Percentiles rank a stretch among this genome's conserved stretches.
phyloP scores from a whole-genome alignment of 805 yeast species.

The Saturnispora halmiae region DNA sequence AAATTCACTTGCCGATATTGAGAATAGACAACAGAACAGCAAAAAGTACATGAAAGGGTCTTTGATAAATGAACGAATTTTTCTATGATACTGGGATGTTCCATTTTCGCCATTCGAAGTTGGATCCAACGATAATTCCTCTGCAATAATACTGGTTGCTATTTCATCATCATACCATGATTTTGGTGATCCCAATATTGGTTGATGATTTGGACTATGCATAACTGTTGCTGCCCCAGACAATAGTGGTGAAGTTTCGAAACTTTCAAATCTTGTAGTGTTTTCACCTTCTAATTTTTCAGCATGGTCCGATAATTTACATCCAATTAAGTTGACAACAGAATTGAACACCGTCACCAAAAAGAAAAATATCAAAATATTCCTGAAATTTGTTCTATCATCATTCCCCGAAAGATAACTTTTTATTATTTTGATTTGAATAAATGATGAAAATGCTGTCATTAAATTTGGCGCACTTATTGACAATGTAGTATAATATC shows the following conservation, averaged over 20 bases:
- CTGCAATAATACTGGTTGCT: conserved; percentile 20
- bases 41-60: conserved; percentile 62
- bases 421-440: conserved; percentile 24
- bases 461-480: conserved; percentile 67
- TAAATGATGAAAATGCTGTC: conserved; percentile 27
- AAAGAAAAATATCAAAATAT: conserved; percentile 19
- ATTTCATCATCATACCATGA: conserved; percentile 25
- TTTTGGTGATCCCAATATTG: conserved; percentile 24
- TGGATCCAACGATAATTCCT: conserved; percentile 23
- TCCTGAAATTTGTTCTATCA: conserved; percentile 15
- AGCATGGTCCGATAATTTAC: conserved; percentile 24
- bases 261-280: conserved; percentile 23
- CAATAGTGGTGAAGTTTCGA: conserved; percentile 28
- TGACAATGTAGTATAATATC: conserved; percentile 63
- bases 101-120: neutral
- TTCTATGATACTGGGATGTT: conserved; percentile 13
- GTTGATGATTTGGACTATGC: conserved; percentile 17
- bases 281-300: conserved; percentile 21
- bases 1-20: conserved; percentile 81
- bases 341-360: conserved; percentile 15
- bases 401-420: conserved; percentile 15
- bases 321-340: conserved; percentile 21
- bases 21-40: conserved; percentile 51
- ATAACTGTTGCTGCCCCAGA: conserved; percentile 28
- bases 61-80: conserved; percentile 25